Conservation (phyloP, 2,329 filamentous ascomycete species). For the Neoscytalidium dimidiatum region DNA sequence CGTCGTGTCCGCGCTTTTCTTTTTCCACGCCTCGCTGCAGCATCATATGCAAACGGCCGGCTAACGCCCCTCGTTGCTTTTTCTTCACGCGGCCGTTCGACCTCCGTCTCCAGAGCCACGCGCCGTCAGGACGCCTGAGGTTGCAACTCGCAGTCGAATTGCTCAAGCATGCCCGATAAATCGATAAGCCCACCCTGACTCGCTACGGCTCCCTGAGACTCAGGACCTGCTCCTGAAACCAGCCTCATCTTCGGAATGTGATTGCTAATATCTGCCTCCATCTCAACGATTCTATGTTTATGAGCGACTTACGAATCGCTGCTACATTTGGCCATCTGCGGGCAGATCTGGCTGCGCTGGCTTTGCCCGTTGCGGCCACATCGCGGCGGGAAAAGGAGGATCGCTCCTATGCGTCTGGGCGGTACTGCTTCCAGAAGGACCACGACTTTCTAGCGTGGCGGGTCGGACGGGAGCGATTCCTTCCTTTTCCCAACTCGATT, state of each 20-base stretch:
- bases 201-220: constrained; percentile 8
- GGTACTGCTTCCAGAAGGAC: constrained; percentile 9
- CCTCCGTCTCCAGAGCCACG: not conserved
- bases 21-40: not conserved
- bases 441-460: constrained; percentile 2
- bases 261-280: not conserved
- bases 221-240: constrained; percentile 9
- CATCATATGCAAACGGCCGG: constrained; percentile 5
- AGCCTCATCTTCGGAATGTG: constrained; percentile 3
- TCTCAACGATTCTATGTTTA: not conserved
- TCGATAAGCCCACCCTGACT: constrained; percentile 15
- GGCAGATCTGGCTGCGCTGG: not conserved
- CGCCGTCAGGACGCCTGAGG: not conserved
- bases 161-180: not conserved
- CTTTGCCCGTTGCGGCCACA: not conserved
- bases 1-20: not conserved
- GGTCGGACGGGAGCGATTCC: constrained; percentile 5
- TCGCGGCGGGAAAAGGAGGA: constrained; percentile 11
- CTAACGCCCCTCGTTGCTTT: not conserved
- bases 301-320: constrained; percentile 4
- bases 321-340: not conserved
- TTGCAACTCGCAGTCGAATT: not conserved
- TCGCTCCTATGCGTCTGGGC: constrained; percentile 7
- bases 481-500: constrained; percentile 15
- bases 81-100: not conserved